Percentiles rank a stretch among this genome's conserved stretches.
phyloP scores from a whole-genome alignment of 371 early-diverging fungal species.

The Scutellospora calospora region DNA sequence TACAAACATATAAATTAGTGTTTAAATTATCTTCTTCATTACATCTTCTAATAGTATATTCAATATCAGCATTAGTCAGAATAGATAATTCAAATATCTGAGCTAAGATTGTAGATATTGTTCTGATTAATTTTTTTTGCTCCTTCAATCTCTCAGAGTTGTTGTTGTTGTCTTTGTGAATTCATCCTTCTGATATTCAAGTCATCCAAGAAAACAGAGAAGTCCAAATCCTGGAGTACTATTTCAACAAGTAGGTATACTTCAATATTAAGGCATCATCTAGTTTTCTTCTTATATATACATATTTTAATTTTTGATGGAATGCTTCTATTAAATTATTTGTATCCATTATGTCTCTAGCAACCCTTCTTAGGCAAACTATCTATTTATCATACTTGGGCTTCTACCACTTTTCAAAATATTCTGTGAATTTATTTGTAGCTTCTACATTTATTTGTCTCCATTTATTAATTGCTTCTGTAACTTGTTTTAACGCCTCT shows the following conservation, averaged over 20 bases:
- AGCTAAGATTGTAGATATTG: neutral
- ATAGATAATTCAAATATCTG: neutral
- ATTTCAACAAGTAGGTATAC: neutral
- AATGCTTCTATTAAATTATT: neutral
- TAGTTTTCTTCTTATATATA: too few relatives aligned
- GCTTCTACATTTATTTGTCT: neutral
- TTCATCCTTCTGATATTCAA: too few relatives aligned
- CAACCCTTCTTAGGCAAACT: too few relatives aligned
- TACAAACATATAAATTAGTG: neutral
- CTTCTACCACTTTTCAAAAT: too few relatives aligned
- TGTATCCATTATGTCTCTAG: conserved; percentile 5
- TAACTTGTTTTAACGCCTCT: neutral
- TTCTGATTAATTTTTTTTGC: neutral
- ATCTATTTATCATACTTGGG: too few relatives aligned
- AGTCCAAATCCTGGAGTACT: too few relatives aligned
- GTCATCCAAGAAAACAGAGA: too few relatives aligned
- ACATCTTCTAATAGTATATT: neutral
- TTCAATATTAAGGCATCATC: too few relatives aligned
- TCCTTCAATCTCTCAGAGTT: too few relatives aligned
- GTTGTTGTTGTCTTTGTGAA: too few relatives aligned
- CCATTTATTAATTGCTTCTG: neutral
- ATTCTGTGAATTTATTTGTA: too few relatives aligned
- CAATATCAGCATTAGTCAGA: conserved; percentile 5
- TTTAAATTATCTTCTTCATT: neutral
- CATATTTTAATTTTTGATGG: neutral